Conservation (phyloP, 768 basidiomycete species). For the Rhizopogon sp. region DNA sequence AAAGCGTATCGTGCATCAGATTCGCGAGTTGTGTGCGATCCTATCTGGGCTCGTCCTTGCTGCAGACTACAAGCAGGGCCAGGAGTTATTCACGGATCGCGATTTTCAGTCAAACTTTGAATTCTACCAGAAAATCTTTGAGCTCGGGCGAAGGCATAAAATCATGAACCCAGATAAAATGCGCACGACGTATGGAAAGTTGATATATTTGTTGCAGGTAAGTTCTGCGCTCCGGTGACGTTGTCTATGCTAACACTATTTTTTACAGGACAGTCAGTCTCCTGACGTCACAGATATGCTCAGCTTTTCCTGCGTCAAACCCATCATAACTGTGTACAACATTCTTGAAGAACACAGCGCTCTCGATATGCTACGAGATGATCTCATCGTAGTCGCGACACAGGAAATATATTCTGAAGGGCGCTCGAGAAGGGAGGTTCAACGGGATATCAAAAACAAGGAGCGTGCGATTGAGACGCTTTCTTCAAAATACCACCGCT, state of each 20-base stretch:
- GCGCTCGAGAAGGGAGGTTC: conserved; percentile 71
- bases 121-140: conserved; percentile 78
- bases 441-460: conserved; percentile 79
- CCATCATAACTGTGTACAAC: conserved; percentile 71
- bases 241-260: background rate
- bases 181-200: conserved; percentile 83
- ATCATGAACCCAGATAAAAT: conserved; percentile 94
- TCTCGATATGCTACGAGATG: conserved; percentile 67
- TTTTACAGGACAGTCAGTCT: conserved; percentile 75
- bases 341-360: conserved; percentile 63
- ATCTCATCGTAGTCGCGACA: conserved; percentile 70
- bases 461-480: conserved; percentile 81
- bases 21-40: conserved; percentile 83
- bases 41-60: conserved; percentile 79
- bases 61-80: conserved; percentile 86
- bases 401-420: conserved; percentile 76
- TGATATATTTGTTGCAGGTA: conserved; percentile 81
- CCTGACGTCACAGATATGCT: conserved; percentile 77
- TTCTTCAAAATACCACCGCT: conserved; percentile 54
- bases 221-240: conserved; percentile 8
- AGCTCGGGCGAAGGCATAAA: conserved; percentile 80
- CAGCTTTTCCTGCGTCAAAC: conserved; percentile 70
- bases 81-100: conserved; percentile 76
- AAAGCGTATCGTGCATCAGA: conserved; percentile 84
- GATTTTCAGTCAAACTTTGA: conserved; percentile 77